These are phyloP conservation scores for Yamadazyma blattariae DNA, from an alignment of 1,139 yeast genomes.

Conservation along the genomic window DNA sequence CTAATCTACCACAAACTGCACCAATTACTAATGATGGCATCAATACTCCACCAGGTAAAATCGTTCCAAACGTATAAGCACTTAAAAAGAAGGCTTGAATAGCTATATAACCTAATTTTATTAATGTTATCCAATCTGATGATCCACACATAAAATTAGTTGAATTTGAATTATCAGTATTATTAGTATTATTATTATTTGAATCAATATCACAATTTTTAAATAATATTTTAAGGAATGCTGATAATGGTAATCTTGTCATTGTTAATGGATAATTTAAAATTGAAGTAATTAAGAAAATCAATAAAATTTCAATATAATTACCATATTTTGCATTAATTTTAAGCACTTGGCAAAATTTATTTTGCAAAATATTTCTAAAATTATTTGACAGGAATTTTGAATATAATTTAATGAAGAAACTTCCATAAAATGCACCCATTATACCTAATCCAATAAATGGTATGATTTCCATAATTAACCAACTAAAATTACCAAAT, in stretches of 20 bases:
- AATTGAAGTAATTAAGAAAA: slow-evolving; percentile 51
- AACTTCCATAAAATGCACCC: slow-evolving; percentile 68
- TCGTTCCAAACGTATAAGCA: slow-evolving; percentile 56
- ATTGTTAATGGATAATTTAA: slow-evolving; percentile 55
- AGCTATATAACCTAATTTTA: slow-evolving; percentile 45
- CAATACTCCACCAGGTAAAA: slow-evolving; percentile 65
- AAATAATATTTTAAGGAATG: slow-evolving; percentile 56
- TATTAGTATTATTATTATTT: slow-evolving; percentile 12
- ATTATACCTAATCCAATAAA: slow-evolving; percentile 62
- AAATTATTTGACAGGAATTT: slow-evolving; percentile 18
- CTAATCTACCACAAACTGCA: slow-evolving; percentile 62
- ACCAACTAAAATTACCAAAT: slow-evolving; percentile 70
- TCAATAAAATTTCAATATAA: slow-evolving; percentile 45
- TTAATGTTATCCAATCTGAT: slow-evolving; percentile 22
- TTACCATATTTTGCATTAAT: slow-evolving; percentile 17
- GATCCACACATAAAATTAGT: slow-evolving; percentile 38
- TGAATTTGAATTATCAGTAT: slow-evolving; percentile 17
- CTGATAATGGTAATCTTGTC: slow-evolving; percentile 54
- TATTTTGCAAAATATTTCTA: slow-evolving; percentile 19
- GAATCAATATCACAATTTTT: slow-evolving; percentile 51
- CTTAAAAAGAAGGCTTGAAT: slow-evolving; percentile 54
- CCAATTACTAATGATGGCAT: slow-evolving; percentile 72
- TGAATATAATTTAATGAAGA: slow-evolving; percentile 50
- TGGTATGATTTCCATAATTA: slow-evolving; percentile 64
- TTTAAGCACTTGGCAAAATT: slow-evolving; percentile 16